Evolutionary conservation across 345 rosid genomes (phyloP), one percentile per base, ranked within the genome.

Genomic region (Moricandia arvensis): DNA sequence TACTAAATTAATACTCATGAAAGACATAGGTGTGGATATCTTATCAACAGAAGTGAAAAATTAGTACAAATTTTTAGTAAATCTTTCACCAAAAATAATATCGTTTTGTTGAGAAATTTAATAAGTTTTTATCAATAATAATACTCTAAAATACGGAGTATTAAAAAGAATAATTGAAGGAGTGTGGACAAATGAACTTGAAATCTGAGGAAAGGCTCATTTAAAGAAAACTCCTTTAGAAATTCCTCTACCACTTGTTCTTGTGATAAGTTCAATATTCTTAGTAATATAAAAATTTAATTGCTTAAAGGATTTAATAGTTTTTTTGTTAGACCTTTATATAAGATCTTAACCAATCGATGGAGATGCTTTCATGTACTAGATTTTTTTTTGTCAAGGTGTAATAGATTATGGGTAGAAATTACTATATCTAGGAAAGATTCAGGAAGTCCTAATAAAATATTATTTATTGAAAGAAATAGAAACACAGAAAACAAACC

Each of bases 401-500:
- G 45, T 38, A 29, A 9, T 41, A 37, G 43, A 8, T 8, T 41
- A 11, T 41, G 49, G 15, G 13, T 1, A 11, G n/a, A 45, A 45
- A n/a, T 45, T 45, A 45, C 5, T 45, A 11, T 38, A 38, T 38
- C 6, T 43, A 43, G 49, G 49, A 43, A 43, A 41, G 17, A 45
- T 45, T 45, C 17, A 45, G 1, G 18, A 45, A 45, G 16, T 45
- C 53, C 18, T n/a, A 45, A 45, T 45, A 45, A 45, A 45, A n/a
- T n/a, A 45, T 43, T 45, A n/a, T 45, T 45, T 45, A 45, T n/a
- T n/a, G 53, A 45, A n/a, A 18, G n/a, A 45, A 45, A 45, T 6
- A n/a, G 55, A 49, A 49, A 49, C 53, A 33, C 8, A 34, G 11
- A 10, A 16, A 29, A 35, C 80, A 61, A 18, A 93, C 97, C 96